Evolutionary conservation across 331 rosid genomes (phyloP).

Genomic region (Pyracantha coccinea): DNA sequence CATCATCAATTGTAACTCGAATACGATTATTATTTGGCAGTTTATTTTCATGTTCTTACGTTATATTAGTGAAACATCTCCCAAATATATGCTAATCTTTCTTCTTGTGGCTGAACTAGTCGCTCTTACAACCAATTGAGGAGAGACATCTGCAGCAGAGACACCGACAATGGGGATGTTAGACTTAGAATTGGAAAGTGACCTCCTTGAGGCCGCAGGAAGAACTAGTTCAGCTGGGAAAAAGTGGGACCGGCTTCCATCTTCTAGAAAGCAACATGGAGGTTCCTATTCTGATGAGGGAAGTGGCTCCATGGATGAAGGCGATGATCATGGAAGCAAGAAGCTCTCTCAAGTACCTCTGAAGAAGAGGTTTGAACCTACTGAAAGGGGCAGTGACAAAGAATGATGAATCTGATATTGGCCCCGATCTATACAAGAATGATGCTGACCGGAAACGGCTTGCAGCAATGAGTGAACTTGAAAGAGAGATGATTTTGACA

Average conservation of each 20-base stretch:
- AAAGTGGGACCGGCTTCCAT: slow-evolving; percentile 17
- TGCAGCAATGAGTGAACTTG: slow-evolving; percentile 52
- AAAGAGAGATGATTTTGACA: slow-evolving; percentile 62
- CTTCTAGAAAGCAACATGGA: slow-evolving; percentile 17
- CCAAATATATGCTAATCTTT: neutral
- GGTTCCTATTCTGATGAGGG: slow-evolving; percentile 26
- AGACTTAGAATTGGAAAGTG: slow-evolving; percentile 45
- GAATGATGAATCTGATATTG: slow-evolving; percentile 49
- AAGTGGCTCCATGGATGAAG: slow-evolving; percentile 37
- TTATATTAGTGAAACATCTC: neutral
- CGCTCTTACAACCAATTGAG: neutral
- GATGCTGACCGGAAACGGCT: slow-evolving; percentile 52
- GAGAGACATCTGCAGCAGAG: neutral
- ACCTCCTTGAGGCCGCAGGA: slow-evolving; percentile 69
- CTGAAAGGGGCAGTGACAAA: slow-evolving; percentile 18
- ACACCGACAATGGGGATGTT: slow-evolving; percentile 20
- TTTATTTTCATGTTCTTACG: neutral
- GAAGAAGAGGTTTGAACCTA: slow-evolving; percentile 47
- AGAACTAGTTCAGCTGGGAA: slow-evolving; percentile 27
- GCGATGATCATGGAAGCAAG: slow-evolving; percentile 18
- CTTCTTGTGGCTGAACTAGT: neutral
- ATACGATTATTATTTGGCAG: neutral
- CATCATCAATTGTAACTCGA: neutral
- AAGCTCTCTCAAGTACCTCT: slow-evolving; percentile 41
- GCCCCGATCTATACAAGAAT: slow-evolving; percentile 54